A percentile compares a stretch with the other conserved stretches of the same genome.
Evolutionary conservation across 1,284 basidiomycete species (phyloP).

Genomic region (Uromyces viciae-fabae): DNA sequence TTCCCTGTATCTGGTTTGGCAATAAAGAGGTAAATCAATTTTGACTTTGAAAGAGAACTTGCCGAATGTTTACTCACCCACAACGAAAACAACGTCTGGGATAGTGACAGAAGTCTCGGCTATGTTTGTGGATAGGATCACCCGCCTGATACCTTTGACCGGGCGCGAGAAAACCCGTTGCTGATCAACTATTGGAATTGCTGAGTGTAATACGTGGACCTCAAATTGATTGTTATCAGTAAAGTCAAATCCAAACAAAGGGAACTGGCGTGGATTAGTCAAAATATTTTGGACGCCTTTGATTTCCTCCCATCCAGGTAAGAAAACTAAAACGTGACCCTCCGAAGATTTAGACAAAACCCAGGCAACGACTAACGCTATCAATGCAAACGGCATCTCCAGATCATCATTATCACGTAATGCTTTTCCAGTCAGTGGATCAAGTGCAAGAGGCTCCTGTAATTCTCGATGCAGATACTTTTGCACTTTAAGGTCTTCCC

Average conservation of each 20-base stretch:
- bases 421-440: conserved; percentile 47
- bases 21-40: not conserved
- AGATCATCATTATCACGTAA: conserved; percentile 63
- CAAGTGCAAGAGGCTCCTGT: conserved; percentile 53
- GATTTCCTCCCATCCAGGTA: conserved; percentile 92
- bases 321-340: conserved; percentile 76
- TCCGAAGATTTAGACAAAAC: conserved; percentile 71
- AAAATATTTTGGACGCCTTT: conserved; percentile 70
- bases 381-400: conserved; percentile 76
- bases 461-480: conserved; percentile 75
- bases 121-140: conserved; percentile 71
- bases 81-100: conserved; percentile 83
- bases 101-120: conserved; percentile 96
- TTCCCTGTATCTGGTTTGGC: conserved; percentile 67
- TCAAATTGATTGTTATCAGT: conserved; percentile 63
- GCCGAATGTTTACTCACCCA: not conserved
- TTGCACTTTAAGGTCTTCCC: conserved; percentile 69
- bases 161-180: conserved; percentile 71
- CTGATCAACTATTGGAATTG: conserved; percentile 83
- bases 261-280: conserved; percentile 58
- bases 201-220: conserved; percentile 87
- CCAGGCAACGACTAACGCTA: conserved; percentile 76
- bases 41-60: not conserved
- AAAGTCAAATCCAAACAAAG: conserved; percentile 66
- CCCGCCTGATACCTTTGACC: conserved; percentile 43